Evolutionary conservation across 495 filamentous ascomycete species (phyloP).

Genomic region (Articulospora tetracladia): DNA sequence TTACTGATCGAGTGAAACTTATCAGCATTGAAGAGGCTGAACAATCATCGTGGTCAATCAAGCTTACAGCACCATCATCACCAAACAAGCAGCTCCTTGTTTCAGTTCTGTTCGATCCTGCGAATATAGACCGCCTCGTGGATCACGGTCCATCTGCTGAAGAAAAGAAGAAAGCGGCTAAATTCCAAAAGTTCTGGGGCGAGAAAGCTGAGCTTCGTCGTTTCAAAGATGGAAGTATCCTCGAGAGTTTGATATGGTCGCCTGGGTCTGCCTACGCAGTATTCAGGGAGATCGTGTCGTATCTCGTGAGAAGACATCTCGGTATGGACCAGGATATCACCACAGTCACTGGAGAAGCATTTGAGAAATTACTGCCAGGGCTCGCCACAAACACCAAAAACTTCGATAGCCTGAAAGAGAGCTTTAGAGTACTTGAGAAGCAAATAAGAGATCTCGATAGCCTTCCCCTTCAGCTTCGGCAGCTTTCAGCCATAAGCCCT

Average conservation of each 20-base stretch:
- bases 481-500: slow-evolving; percentile 66
- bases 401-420: slow-evolving; percentile 51
- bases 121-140: slow-evolving; percentile 65
- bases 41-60: slow-evolving; percentile 34
- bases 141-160: slow-evolving; percentile 86
- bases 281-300: slow-evolving; percentile 72
- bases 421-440: slow-evolving; percentile 67
- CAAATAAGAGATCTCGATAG: slow-evolving; percentile 71
- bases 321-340: slow-evolving; percentile 42
- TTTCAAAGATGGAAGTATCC: slow-evolving; percentile 69
- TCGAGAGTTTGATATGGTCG: slow-evolving; percentile 80
- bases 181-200: slow-evolving; percentile 74
- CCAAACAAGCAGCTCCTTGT: slow-evolving; percentile 44
- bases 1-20: slow-evolving; percentile 68
- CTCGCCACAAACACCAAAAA: slow-evolving; percentile 26
- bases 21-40: slow-evolving; percentile 52
- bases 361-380: slow-evolving; percentile 33
- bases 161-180: slow-evolving; percentile 62
- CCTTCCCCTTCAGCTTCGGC: slow-evolving; percentile 74
- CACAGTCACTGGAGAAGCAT: slow-evolving; percentile 53
- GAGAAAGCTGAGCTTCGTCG: slow-evolving; percentile 69
- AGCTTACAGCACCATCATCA: slow-evolving; percentile 25
- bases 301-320: slow-evolving; percentile 67
- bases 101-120: slow-evolving; percentile 67
- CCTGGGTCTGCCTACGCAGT: slow-evolving; percentile 57